phyloP scores from a whole-genome alignment of 192 early-diverging fungal species.

The Coemansia sp. region DNA sequence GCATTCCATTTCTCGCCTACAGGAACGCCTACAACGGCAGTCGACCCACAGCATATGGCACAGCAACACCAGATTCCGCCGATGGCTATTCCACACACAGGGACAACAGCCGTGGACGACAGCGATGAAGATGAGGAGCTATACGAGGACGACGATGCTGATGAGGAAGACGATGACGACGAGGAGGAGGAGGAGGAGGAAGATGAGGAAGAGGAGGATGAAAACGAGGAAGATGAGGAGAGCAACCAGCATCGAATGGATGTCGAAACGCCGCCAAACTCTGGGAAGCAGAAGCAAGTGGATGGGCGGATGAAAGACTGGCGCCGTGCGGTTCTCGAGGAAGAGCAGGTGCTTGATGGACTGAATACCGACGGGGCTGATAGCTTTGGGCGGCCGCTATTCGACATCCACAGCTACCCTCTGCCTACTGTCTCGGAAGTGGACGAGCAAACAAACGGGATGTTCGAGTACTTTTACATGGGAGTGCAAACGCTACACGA shows the following conservation, averaged over 20 bases:
- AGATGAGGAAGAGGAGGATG: background rate
- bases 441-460: slow-evolving; percentile 49
- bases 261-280: background rate
- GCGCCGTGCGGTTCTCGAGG: slow-evolving; percentile 32
- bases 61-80: background rate
- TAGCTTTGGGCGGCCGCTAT: slow-evolving; percentile 44
- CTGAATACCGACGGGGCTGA: slow-evolving; percentile 41
- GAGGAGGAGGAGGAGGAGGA: background rate
- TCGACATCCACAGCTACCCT: slow-evolving; percentile 34
- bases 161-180: background rate
- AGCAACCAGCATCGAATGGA: background rate
- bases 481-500: slow-evolving; percentile 48
- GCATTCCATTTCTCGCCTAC: slow-evolving; percentile 42
- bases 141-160: background rate
- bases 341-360: slow-evolving; percentile 42
- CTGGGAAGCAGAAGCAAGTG: background rate
- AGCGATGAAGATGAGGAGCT: background rate
- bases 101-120: background rate
- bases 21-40: slow-evolving; percentile 3
- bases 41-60: background rate
- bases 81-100: background rate
- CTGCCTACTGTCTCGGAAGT: slow-evolving; percentile 32
- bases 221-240: background rate
- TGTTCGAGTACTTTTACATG: slow-evolving; percentile 56
- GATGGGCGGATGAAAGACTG: background rate